phyloP scores from a whole-genome alignment of 768 basidiomycete genomes.

The Lyophyllum decastes region DNA sequence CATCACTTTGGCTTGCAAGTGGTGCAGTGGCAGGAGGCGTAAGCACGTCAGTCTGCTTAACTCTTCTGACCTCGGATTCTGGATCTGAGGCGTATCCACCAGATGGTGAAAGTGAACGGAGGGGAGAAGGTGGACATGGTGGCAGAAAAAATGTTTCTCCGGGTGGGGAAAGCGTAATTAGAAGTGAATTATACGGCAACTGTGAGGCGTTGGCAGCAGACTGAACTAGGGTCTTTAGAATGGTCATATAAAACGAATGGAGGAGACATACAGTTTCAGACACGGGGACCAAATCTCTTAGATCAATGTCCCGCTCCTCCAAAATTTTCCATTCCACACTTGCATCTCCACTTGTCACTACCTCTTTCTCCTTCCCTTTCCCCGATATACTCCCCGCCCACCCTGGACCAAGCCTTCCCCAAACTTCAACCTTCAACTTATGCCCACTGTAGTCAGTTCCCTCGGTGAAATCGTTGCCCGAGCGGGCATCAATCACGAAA shows the following conservation, averaged over 20 bases:
- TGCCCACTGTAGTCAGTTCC: constrained; percentile 56
- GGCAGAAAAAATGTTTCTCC: constrained; percentile 64
- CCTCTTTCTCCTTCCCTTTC: constrained; percentile 43
- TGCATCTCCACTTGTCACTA: constrained; percentile 9
- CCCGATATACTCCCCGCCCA: constrained; percentile 32
- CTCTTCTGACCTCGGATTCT: constrained; percentile 52
- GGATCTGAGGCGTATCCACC: constrained; percentile 73
- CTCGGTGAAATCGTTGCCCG: constrained; percentile 52
- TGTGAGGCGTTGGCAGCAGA: constrained; percentile 31
- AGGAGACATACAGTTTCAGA: constrained; percentile 57
- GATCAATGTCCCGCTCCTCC: constrained; percentile 66
- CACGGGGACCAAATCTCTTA: constrained; percentile 58
- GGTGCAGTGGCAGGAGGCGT: constrained; percentile 6
- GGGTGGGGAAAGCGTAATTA: constrained; percentile 65
- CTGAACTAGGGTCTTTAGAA: constrained; percentile 23
- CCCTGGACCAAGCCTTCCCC: constrained; percentile 45
- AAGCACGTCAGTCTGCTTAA: constrained; percentile 30
- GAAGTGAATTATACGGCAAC: constrained; percentile 73
- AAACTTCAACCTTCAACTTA: constrained; percentile 56
- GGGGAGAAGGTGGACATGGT: constrained; percentile 26
- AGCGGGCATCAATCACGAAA: constrained; percentile 60
- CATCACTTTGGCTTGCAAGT: constrained; percentile 11
- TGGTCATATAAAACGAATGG: not conserved
- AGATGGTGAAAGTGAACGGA: constrained; percentile 57
- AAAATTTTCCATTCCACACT: constrained; percentile 59